phyloP scores from a whole-genome alignment of 1,139 yeast genomes.

The Hemisphaericaspora xylanilytica region DNA sequence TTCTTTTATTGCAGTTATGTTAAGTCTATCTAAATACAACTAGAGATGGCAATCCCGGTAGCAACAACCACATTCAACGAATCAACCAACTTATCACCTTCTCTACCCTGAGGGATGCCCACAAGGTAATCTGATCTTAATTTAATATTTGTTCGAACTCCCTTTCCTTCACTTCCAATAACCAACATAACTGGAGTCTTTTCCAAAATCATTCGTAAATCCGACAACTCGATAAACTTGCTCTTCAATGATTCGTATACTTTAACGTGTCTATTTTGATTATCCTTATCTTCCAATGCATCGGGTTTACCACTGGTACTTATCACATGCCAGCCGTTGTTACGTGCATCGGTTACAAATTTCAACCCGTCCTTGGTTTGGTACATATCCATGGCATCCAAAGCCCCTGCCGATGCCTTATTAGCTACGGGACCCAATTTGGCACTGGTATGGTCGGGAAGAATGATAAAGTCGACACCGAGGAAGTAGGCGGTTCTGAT shows the following conservation, averaged over 20 bases:
- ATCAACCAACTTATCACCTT: conserved; percentile 53
- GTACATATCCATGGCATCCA: conserved; percentile 68
- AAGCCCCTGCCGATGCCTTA: conserved; percentile 86
- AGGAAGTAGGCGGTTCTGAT: conserved; percentile 77
- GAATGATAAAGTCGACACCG: conserved; percentile 78
- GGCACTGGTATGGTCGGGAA: conserved; percentile 72
- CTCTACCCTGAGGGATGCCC: conserved; percentile 41
- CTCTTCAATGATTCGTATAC: conserved; percentile 21
- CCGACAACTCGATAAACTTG: conserved; percentile 40
- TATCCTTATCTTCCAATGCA: conserved; percentile 19
- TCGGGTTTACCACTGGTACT: conserved; percentile 52
- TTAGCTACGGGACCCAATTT: conserved; percentile 73
- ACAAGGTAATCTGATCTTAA: conserved; percentile 65
- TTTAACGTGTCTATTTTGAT: conserved; percentile 22
- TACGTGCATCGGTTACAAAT: conserved; percentile 56
- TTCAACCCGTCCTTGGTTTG: conserved; percentile 55
- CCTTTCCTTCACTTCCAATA: conserved; percentile 83
- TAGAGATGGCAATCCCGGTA: conserved; percentile 61
- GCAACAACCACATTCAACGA: conserved; percentile 91
- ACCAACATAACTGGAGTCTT: conserved; percentile 66
- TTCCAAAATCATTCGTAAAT: conserved; percentile 41
- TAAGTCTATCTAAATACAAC: conserved; percentile 25
- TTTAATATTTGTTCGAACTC: conserved; percentile 66
- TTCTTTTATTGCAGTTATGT: background rate
- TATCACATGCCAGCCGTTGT: conserved; percentile 70